Evolutionary conservation across 495 filamentous ascomycete species (phyloP).

Genomic region (Trichoderma gamsii): DNA sequence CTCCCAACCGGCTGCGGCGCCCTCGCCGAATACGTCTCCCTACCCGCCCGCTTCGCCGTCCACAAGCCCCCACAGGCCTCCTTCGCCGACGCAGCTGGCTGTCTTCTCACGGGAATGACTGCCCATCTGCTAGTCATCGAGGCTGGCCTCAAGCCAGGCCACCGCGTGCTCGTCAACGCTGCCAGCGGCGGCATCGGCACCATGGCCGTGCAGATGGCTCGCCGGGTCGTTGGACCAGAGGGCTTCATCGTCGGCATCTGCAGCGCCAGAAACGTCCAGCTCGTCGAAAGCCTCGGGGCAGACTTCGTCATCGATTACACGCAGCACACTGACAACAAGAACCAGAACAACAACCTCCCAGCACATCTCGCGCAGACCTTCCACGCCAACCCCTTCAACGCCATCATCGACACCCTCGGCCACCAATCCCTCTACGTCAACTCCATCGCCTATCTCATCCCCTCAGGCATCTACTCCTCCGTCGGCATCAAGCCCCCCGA

Average conservation of each 20-base stretch:
- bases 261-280: conserved; percentile 27
- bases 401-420: conserved; percentile 31
- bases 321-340: conserved; percentile 12
- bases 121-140: conserved; percentile 27
- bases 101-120: conserved; percentile 30
- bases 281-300: conserved; percentile 31
- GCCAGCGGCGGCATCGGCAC: conserved; percentile 38
- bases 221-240: conserved; percentile 25
- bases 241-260: conserved; percentile 36
- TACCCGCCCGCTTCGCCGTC: conserved; percentile 25
- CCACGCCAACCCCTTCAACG: conserved; percentile 26
- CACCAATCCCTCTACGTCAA: conserved; percentile 28
- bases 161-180: conserved; percentile 34
- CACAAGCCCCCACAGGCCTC: conserved; percentile 21
- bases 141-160: conserved; percentile 23
- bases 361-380: conserved; percentile 23
- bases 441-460: conserved; percentile 27
- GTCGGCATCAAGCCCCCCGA: conserved; percentile 24
- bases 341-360: conserved; percentile 15
- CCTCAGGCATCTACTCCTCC: conserved; percentile 29
- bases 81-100: conserved; percentile 28
- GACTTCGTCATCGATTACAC: conserved; percentile 34
- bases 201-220: conserved; percentile 34
- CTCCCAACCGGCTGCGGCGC: conserved; percentile 27
- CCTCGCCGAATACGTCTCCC: conserved; percentile 31